Evolutionary conservation across 208 protist genomes (phyloP).

Genomic region (Trypanosoma mega): DNA sequence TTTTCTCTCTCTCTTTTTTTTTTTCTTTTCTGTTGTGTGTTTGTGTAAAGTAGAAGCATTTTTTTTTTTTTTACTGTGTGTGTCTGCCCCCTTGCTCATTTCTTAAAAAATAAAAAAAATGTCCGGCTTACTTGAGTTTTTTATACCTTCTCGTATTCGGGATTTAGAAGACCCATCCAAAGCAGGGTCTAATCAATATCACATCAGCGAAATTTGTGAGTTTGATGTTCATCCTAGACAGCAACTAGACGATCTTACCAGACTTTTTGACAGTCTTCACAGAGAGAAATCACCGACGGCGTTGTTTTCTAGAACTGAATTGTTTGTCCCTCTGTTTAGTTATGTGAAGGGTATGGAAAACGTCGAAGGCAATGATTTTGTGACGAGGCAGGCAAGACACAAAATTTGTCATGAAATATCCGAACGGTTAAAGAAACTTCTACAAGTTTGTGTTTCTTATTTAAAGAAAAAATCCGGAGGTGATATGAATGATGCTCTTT

Average conservation of each 20-base stretch:
- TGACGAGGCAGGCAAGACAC: slow-evolving; percentile 65
- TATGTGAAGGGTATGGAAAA: slow-evolving; percentile 72
- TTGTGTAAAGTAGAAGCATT: background rate
- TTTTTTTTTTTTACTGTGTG: slow-evolving; percentile 2
- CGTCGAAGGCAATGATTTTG: slow-evolving; percentile 30
- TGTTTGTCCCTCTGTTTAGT: slow-evolving; percentile 67
- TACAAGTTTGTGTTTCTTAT: slow-evolving; percentile 70
- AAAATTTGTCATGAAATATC: slow-evolving; percentile 89
- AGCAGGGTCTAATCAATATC: slow-evolving; percentile 45
- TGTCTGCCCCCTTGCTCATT: background rate
- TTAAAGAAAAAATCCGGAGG: slow-evolving; percentile 46
- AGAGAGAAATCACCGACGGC: slow-evolving; percentile 84
- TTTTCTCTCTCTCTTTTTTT: slow-evolving; percentile 17
- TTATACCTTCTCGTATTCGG: slow-evolving; percentile 49
- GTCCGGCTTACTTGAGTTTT: slow-evolving; percentile 66
- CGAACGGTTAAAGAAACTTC: slow-evolving; percentile 81
- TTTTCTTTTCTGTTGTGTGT: slow-evolving; percentile 1
- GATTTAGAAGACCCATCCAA: slow-evolving; percentile 64
- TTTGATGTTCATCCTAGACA: slow-evolving; percentile 72
- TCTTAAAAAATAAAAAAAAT: slow-evolving; percentile 23
- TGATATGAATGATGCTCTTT: slow-evolving; percentile 34
- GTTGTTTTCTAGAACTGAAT: slow-evolving; percentile 65
- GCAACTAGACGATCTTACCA: slow-evolving; percentile 80
- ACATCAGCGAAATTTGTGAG: slow-evolving; percentile 49
- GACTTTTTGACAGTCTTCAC: slow-evolving; percentile 73